Conservation (phyloP, 2,329 filamentous ascomycete genomes). For the Cladophialophora bantiana region DNA sequence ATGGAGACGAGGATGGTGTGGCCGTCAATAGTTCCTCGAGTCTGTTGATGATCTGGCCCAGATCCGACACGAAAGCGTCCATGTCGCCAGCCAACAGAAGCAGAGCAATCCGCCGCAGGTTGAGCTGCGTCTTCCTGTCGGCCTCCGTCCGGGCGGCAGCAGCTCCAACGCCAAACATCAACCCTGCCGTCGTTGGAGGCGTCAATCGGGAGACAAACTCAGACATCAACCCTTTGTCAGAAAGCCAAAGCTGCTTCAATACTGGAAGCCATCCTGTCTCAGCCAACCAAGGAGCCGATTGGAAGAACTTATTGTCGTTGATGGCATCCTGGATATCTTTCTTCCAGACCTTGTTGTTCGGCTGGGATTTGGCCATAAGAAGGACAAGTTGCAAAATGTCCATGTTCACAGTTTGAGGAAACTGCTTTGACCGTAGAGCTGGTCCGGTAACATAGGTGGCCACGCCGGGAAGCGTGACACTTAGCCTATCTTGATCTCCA, state of each 20-base stretch:
- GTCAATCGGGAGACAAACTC: slow-evolving; percentile 81
- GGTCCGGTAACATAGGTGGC: slow-evolving; percentile 84
- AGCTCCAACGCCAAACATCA: slow-evolving; percentile 98
- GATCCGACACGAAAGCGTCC: slow-evolving; percentile 80
- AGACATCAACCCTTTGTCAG: slow-evolving; percentile 85
- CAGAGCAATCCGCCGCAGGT: slow-evolving; percentile 80
- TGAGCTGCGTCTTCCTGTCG: slow-evolving; percentile 89
- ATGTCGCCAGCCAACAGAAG: slow-evolving; percentile 77
- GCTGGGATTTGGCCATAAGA: slow-evolving; percentile 77
- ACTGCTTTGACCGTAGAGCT: slow-evolving; percentile 80
- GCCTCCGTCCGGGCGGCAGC: slow-evolving; percentile 93
- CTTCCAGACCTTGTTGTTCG: slow-evolving; percentile 87
- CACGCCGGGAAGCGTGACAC: slow-evolving; percentile 78
- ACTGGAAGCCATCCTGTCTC: slow-evolving; percentile 80
- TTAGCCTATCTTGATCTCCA: slow-evolving; percentile 82
- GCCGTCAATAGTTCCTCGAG: slow-evolving; percentile 85
- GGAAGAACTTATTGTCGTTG: slow-evolving; percentile 86
- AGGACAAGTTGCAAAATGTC: slow-evolving; percentile 75
- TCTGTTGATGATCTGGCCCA: slow-evolving; percentile 78
- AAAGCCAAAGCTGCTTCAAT: slow-evolving; percentile 80
- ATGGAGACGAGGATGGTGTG: slow-evolving; percentile 87
- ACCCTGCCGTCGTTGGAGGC: slow-evolving; percentile 88
- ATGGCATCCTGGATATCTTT: slow-evolving; percentile 92
- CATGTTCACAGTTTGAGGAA: slow-evolving; percentile 81
- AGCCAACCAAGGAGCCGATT: slow-evolving; percentile 70